Percentiles rank a stretch among this genome's conserved stretches.
These are phyloP conservation scores for Halophytophthora polymorphica DNA, from an alignment of 352 stramenopile species.

Conservation along the genomic window DNA sequence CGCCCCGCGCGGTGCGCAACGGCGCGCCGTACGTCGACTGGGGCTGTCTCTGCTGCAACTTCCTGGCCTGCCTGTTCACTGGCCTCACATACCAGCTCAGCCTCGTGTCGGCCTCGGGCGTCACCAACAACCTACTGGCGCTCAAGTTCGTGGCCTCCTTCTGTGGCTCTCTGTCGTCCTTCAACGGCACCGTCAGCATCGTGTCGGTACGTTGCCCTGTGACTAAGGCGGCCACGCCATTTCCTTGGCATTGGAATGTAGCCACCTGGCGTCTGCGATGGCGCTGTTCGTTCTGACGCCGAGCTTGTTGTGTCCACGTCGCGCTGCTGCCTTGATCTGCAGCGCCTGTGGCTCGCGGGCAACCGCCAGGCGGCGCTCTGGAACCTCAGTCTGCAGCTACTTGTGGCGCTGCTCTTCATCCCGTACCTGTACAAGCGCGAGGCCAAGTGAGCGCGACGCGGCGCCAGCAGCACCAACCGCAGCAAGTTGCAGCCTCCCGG, in stretches of 20 bases:
- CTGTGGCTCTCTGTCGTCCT: slow-evolving; percentile 65
- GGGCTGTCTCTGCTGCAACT: slow-evolving; percentile 60
- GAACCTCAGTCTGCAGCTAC: slow-evolving; percentile 45
- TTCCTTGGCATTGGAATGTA: neutral
- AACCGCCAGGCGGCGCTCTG: slow-evolving; percentile 44
- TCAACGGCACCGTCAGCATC: slow-evolving; percentile 53
- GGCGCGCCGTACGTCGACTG: slow-evolving; percentile 41
- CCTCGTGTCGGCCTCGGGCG: slow-evolving; percentile 29
- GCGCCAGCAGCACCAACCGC: no score
- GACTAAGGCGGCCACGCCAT: neutral
- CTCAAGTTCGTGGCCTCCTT: slow-evolving; percentile 82
- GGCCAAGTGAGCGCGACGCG: slow-evolving; percentile 8
- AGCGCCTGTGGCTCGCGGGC: slow-evolving; percentile 49
- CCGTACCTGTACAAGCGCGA: slow-evolving; percentile 63
- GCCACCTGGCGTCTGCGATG: neutral
- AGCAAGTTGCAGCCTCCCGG: no score
- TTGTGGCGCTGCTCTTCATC: slow-evolving; percentile 52
- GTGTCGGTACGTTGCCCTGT: slow-evolving; percentile 32
- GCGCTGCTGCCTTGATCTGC: slow-evolving; percentile 4
- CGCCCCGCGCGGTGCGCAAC: slow-evolving; percentile 10
- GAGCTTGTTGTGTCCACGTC: neutral
- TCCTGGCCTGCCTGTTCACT: slow-evolving; percentile 40
- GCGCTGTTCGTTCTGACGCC: neutral
- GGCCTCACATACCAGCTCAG: slow-evolving; percentile 52
- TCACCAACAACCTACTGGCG: slow-evolving; percentile 56